Evolutionary conservation across 2,329 filamentous ascomycete genomes (phyloP).

Genomic region (Alternaria postmessia): DNA sequence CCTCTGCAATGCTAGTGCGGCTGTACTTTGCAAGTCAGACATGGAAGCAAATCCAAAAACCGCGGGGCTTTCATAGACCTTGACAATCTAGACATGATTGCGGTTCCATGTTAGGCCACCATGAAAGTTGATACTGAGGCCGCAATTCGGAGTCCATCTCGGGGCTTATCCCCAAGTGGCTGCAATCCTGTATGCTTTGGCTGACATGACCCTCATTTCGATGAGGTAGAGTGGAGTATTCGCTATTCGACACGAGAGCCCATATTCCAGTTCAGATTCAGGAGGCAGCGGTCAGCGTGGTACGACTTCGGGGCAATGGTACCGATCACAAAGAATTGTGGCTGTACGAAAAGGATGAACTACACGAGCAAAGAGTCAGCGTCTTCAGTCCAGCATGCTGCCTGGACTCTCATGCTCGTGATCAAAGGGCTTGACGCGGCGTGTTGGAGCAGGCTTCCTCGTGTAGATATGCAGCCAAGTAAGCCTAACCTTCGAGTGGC

Average conservation of each 20-base stretch:
- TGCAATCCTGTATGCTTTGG: neutral
- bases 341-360: neutral
- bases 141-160: neutral
- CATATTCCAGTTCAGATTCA: neutral
- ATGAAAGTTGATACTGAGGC: neutral
- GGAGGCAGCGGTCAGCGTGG: neutral
- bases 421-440: neutral
- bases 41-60: neutral
- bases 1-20: neutral
- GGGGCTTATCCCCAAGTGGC: neutral
- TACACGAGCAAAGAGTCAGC: neutral
- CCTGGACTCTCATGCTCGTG: neutral
- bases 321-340: neutral
- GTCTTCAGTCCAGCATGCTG: neutral
- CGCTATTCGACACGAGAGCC: neutral
- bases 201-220: neutral
- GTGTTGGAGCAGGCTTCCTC: neutral
- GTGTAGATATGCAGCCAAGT: neutral
- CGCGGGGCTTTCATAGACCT: neutral
- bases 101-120: neutral
- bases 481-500: neutral
- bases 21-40: neutral
- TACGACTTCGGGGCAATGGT: neutral
- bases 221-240: neutral
- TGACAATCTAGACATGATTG: neutral